Evolutionary conservation across 2,329 filamentous ascomycete genomes (phyloP).

Genomic region (Calonectria crousiana): DNA sequence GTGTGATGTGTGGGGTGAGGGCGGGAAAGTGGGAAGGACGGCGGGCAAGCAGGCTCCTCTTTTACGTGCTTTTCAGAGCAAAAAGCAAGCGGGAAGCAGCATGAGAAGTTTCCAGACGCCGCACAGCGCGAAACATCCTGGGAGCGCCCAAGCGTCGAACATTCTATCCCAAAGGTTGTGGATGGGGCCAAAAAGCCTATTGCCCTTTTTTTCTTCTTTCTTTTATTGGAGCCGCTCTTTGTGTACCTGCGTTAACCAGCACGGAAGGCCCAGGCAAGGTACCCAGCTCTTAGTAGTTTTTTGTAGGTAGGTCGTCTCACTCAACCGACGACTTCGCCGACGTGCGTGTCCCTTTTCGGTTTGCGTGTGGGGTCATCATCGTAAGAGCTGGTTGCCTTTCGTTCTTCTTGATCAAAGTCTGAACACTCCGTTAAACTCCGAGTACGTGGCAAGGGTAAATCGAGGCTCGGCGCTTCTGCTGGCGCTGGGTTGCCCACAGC

Average conservation of each 20-base stretch:
- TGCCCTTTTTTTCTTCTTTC: neutral
- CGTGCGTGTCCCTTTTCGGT: slow-evolving; percentile 10
- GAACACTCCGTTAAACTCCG: slow-evolving; percentile 21
- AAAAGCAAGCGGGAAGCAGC: slow-evolving; percentile 24
- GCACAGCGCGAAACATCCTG: slow-evolving; percentile 12
- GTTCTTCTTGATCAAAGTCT: slow-evolving; percentile 17
- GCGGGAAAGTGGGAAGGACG: neutral
- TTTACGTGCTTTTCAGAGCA: slow-evolving; percentile 4
- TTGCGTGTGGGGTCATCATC: slow-evolving; percentile 14
- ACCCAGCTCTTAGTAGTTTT: slow-evolving; percentile 2
- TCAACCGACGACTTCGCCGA: neutral
- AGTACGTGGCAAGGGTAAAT: slow-evolving; percentile 15
- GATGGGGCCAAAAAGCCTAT: slow-evolving; percentile 12
- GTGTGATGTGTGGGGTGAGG: slow-evolving; percentile 6
- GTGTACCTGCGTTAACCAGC: slow-evolving; percentile 28
- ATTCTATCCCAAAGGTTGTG: slow-evolving; percentile 3
- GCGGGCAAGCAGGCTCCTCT: slow-evolving; percentile 5
- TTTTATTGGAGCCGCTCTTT: slow-evolving; percentile 10
- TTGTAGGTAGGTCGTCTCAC: neutral
- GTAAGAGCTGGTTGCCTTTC: slow-evolving; percentile 19
- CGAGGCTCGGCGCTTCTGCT: neutral
- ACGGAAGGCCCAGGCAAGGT: slow-evolving; percentile 1
- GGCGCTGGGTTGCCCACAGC: neutral
- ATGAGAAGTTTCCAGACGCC: slow-evolving; percentile 24
- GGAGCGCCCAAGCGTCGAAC: slow-evolving; percentile 22